These are phyloP conservation scores for Tulasnella sp. DNA, from an alignment of 768 basidiomycete genomes.

Conservation along the genomic window DNA sequence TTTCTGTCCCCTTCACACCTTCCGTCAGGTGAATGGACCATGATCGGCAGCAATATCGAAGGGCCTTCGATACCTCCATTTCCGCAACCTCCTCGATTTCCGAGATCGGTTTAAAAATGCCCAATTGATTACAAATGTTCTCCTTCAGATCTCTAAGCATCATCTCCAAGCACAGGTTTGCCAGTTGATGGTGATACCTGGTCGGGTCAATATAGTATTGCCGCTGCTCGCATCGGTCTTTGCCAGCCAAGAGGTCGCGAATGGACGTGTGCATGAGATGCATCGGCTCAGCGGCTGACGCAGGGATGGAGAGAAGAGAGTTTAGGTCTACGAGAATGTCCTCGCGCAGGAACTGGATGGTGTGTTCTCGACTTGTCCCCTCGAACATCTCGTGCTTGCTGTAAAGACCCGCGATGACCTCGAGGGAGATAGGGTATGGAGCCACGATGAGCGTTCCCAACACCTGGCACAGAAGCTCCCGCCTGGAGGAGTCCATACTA, in stretches of 20 bases:
- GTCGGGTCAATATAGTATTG: neutral
- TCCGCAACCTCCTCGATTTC: neutral
- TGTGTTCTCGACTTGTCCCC: too few species aligned
- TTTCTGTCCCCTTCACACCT: neutral
- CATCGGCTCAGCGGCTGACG: too few species aligned
- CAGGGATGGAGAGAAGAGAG: too few species aligned
- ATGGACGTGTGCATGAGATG: neutral
- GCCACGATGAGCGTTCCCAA: too few species aligned
- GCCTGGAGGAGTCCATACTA: too few species aligned
- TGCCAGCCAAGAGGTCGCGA: neutral
- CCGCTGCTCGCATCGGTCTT: neutral
- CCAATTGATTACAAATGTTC: neutral
- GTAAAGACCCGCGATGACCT: too few species aligned
- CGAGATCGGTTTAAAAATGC: neutral
- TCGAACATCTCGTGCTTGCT: too few species aligned
- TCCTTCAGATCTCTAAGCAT: neutral
- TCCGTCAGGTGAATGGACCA: neutral
- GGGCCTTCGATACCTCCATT: neutral
- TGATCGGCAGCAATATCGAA: neutral
- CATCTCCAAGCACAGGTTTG: neutral
- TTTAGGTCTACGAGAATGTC: too few species aligned
- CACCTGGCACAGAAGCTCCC: too few species aligned
- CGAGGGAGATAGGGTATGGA: too few species aligned
- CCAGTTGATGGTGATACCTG: neutral
- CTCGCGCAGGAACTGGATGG: too few species aligned